Evolutionary conservation across 2,329 filamentous ascomycete genomes (phyloP).

Genomic region (Cryphonectria parasitica): DNA sequence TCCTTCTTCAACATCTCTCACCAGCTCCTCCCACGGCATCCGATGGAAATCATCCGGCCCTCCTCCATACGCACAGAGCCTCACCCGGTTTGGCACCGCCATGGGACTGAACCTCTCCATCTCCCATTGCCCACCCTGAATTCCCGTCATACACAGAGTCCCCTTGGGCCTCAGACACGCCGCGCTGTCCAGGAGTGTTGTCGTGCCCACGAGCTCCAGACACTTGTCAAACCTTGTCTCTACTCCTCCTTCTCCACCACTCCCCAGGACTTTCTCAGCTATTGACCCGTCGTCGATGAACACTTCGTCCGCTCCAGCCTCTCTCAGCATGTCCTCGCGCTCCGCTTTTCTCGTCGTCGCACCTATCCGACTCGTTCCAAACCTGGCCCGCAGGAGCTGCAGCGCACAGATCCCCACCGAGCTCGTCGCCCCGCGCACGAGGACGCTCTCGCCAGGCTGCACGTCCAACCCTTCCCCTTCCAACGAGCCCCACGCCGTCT

Average conservation of each 20-base stretch:
- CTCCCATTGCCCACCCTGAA: conserved; percentile 33
- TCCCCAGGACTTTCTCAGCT: conserved; percentile 39
- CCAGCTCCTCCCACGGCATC: conserved; percentile 32
- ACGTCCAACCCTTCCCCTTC: conserved; percentile 42
- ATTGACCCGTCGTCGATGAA: conserved; percentile 49
- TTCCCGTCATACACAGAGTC: conserved; percentile 49
- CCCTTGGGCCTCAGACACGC: conserved; percentile 43
- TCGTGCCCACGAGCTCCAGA: conserved; percentile 50
- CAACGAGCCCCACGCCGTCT: conserved; percentile 52
- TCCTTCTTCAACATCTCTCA: conserved; percentile 31
- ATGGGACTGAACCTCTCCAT: conserved; percentile 30
- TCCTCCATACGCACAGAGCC: conserved; percentile 30
- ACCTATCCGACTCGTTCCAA: conserved; percentile 43
- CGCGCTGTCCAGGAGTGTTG: conserved; percentile 48
- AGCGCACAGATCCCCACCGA: conserved; percentile 51
- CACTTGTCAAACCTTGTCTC: conserved; percentile 46
- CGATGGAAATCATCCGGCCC: conserved; percentile 30
- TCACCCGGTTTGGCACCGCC: conserved; percentile 28
- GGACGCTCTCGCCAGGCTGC: conserved; percentile 44
- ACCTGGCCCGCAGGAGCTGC: conserved; percentile 44
- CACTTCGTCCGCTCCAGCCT: conserved; percentile 46
- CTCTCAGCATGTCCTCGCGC: conserved; percentile 43
- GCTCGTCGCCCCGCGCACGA: conserved; percentile 55
- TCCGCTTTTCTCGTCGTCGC: conserved; percentile 45
- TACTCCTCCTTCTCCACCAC: conserved; percentile 18